These are phyloP conservation scores for Boletus eberwhitei DNA, from an alignment of 768 basidiomycete genomes.

Conservation along the genomic window DNA sequence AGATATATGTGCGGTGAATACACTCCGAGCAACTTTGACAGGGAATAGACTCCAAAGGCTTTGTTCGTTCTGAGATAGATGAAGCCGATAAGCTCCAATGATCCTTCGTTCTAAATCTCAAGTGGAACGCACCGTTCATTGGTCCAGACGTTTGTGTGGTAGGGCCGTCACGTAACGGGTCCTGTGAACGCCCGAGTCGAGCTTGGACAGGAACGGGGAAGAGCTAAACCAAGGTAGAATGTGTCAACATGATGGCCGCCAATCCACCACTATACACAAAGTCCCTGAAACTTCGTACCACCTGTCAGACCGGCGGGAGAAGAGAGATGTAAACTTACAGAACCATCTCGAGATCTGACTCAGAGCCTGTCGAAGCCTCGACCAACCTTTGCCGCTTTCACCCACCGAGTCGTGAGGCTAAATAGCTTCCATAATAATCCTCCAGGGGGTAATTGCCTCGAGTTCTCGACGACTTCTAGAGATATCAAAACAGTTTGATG, in stretches of 20 bases:
- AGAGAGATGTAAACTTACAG: conserved; percentile 16
- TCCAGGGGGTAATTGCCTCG: conserved; percentile 16
- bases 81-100: conserved; percentile 23
- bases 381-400: conserved; percentile 15
- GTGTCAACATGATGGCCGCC: conserved; percentile 18
- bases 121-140: conserved; percentile 11
- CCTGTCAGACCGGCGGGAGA: conserved; percentile 25
- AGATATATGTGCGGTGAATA: conserved; percentile 25
- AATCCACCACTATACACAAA: conserved; percentile 14
- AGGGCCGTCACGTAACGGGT: conserved; percentile 20
- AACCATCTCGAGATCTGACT: conserved; percentile 20
- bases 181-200: conserved; percentile 8
- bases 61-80: conserved; percentile 19
- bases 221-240: conserved; percentile 25
- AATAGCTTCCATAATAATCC: conserved; percentile 28
- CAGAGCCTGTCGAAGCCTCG: conserved; percentile 10
- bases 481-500: conserved; percentile 12
- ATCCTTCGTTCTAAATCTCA: conserved; percentile 19
- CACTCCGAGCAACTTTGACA: conserved; percentile 14
- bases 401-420: conserved; percentile 4
- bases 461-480: conserved; percentile 9
- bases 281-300: conserved; percentile 23
- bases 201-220: conserved; percentile 11
- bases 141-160: conserved; percentile 15
- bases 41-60: conserved; percentile 11